These are phyloP conservation scores for Colletotrichum musae DNA, from an alignment of 2,329 filamentous ascomycete genomes.

Conservation along the genomic window DNA sequence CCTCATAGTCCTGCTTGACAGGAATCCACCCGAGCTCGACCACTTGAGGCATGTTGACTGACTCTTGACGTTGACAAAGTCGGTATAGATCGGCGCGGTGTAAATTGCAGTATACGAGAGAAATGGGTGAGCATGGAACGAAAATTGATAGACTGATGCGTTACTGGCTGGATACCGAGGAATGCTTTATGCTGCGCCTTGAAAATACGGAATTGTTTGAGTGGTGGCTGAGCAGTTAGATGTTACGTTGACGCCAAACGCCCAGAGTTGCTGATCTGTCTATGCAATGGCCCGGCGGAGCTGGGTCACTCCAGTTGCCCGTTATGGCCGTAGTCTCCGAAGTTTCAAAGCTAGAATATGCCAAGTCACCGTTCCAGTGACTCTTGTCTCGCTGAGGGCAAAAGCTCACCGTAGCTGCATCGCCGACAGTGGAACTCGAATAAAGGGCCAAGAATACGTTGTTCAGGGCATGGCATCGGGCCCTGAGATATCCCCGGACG, in stretches of 20 bases:
- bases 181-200: too few relatives aligned
- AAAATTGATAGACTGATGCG: neutral
- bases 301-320: too few relatives aligned
- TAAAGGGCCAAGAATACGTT: too few relatives aligned
- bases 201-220: too few relatives aligned
- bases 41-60: conserved; percentile 4
- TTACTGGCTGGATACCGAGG: too few relatives aligned
- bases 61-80: neutral
- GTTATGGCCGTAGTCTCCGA: neutral
- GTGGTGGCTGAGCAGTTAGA: too few relatives aligned
- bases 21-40: conserved; percentile 23
- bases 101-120: neutral
- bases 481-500: too few relatives aligned
- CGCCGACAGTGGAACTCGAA: too few relatives aligned
- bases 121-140: neutral
- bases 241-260: too few relatives aligned
- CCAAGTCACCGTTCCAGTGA: neutral
- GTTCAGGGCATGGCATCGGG: too few relatives aligned
- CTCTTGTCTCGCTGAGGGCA: neutral
- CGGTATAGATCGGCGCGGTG: neutral
- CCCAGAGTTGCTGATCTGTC: too few relatives aligned
- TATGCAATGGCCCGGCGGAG: too few relatives aligned
- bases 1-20: conserved; percentile 9
- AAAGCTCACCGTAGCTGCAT: neutral
- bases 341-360: neutral